phyloP scores from a whole-genome alignment of 2,329 filamentous ascomycete genomes.

The Lasiodiplodia citricola region DNA sequence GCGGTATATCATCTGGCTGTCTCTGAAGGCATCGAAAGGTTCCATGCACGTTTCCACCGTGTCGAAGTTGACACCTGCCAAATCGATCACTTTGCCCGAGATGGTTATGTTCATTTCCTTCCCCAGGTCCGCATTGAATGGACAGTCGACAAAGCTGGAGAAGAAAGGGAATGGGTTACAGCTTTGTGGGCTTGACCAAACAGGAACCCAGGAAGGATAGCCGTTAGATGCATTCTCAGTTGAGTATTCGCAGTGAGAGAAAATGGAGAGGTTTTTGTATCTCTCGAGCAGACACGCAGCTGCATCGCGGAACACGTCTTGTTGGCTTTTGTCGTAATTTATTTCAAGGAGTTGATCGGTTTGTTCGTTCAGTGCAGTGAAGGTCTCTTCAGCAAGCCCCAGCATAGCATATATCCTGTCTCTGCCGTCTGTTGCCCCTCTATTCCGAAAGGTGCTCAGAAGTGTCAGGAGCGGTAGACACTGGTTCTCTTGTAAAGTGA shows the following conservation, averaged over 20 bases:
- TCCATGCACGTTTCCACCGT: not conserved
- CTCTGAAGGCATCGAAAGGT: not conserved
- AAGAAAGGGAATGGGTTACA: too few species aligned
- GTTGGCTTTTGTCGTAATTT: too few species aligned
- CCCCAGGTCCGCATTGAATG: not conserved
- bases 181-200: too few species aligned
- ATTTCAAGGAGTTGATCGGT: too few species aligned
- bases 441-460: not conserved
- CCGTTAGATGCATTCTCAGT: too few species aligned
- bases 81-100: not conserved
- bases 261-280: too few species aligned
- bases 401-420: not conserved
- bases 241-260: too few species aligned
- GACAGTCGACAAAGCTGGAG: not conserved
- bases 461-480: not conserved
- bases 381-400: too few species aligned
- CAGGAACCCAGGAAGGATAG: too few species aligned
- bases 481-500: not conserved
- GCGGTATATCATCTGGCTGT: not conserved
- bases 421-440: not conserved
- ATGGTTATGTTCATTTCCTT: fast-evolving
- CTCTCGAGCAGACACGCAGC: too few species aligned
- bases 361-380: too few species aligned
- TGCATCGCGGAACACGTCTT: too few species aligned
- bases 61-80: not conserved